Conservation (phyloP, 2,329 filamentous ascomycete genomes). For the Neocucurbitaria cava region DNA sequence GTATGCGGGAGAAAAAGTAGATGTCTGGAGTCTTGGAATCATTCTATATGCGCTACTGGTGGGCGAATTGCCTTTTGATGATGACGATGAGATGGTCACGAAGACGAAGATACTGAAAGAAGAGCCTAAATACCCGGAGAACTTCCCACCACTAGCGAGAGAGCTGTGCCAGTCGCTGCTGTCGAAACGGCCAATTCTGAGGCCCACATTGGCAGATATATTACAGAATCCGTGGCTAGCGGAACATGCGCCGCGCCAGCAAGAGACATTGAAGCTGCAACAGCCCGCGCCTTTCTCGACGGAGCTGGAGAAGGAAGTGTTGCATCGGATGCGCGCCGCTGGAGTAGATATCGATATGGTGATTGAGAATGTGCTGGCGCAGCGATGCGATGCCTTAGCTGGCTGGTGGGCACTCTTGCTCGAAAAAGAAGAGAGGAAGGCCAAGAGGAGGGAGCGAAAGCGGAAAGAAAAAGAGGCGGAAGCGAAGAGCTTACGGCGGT, state of each 20-base stretch:
- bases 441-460: conserved; percentile 78
- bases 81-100: conserved; percentile 89
- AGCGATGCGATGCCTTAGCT: conserved; percentile 86
- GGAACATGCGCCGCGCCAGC: conserved; percentile 86
- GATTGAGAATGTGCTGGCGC: conserved; percentile 89
- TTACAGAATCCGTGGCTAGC: conserved; percentile 85
- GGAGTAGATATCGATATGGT: conserved; percentile 94
- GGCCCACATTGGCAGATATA: conserved; percentile 84
- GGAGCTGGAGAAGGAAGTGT: conserved; percentile 83
- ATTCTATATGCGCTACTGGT: conserved; percentile 84
- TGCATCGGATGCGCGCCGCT: conserved; percentile 90
- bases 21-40: conserved; percentile 90
- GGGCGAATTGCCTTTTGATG: conserved; percentile 91
- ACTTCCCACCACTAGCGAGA: conserved; percentile 78
- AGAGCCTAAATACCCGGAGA: conserved; percentile 84
- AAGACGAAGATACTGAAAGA: conserved; percentile 83
- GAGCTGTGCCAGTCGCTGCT: conserved; percentile 80
- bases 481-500: conserved; percentile 75
- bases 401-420: conserved; percentile 96
- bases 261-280: conserved; percentile 84
- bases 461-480: conserved; percentile 85
- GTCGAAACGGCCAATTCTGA: conserved; percentile 85
- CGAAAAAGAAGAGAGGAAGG: conserved; percentile 93
- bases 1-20: conserved; percentile 96
- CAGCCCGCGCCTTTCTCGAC: conserved; percentile 85